Evolutionary conservation across 352 stramenopile species (phyloP).

Genomic region (Phytophthora chlamydospora): DNA sequence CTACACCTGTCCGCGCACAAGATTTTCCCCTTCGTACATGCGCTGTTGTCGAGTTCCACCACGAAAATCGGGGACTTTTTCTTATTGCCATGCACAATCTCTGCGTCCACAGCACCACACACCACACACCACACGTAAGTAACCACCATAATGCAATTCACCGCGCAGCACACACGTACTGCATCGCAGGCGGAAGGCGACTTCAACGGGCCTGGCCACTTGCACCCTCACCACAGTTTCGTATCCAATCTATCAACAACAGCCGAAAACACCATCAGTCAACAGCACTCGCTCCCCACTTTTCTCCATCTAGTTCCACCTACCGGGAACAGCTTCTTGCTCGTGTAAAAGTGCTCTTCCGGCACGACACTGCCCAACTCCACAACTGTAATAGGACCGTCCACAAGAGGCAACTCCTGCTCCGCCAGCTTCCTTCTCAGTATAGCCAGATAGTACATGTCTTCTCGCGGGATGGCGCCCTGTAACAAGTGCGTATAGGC

Average conservation of each 20-base stretch:
- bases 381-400: slow-evolving; percentile 71
- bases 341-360: slow-evolving; percentile 73
- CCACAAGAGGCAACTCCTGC: slow-evolving; percentile 55
- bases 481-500: slow-evolving; percentile 37
- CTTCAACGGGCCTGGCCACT: slow-evolving; percentile 33
- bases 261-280: neutral
- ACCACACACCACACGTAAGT: slow-evolving; percentile 3
- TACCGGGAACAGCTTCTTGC: slow-evolving; percentile 82
- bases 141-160: slow-evolving; percentile 1
- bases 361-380: slow-evolving; percentile 56
- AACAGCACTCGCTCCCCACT: neutral
- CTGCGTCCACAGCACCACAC: slow-evolving; percentile 29
- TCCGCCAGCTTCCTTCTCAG: slow-evolving; percentile 63
- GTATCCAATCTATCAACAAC: slow-evolving; percentile 53
- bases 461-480: slow-evolving; percentile 58
- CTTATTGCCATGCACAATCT: slow-evolving; percentile 79
- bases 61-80: slow-evolving; percentile 84
- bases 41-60: slow-evolving; percentile 60
- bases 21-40: slow-evolving; percentile 38
- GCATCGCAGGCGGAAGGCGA: slow-evolving; percentile 54
- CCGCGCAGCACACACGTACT: slow-evolving; percentile 40
- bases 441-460: slow-evolving; percentile 79
- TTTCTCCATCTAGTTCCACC: neutral
- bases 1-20: neutral
- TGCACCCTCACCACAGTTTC: slow-evolving; percentile 67